Percentiles rank a stretch among this genome's conserved stretches.
These are phyloP conservation scores for Tolypocladium capitatum DNA, from an alignment of 2,329 filamentous ascomycete species.

Conservation along the genomic window DNA sequence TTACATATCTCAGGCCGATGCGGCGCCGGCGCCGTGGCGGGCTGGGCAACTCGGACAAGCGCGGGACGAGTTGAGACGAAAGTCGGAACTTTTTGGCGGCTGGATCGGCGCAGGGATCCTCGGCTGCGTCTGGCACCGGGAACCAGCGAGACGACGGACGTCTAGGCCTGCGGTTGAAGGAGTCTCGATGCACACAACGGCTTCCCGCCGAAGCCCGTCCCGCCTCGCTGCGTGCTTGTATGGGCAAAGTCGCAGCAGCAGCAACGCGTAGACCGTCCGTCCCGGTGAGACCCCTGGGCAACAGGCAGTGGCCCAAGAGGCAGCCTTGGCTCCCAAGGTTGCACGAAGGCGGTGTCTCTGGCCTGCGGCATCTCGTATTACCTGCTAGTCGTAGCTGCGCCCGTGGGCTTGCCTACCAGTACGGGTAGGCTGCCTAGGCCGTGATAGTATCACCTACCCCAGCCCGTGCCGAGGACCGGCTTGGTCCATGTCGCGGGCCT, in stretches of 20 bases:
- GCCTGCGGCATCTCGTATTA: slow-evolving; percentile 4
- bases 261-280: no score
- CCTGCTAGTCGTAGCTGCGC: background rate
- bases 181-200: no score
- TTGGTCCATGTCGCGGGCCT: no score
- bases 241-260: background rate
- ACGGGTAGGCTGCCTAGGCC: background rate
- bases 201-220: no score
- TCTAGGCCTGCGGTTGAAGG: no score
- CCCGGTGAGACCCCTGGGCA: no score
- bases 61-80: no score
- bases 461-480: no score
- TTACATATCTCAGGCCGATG: background rate
- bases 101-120: slow-evolving; percentile 6
- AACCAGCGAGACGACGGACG: background rate
- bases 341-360: background rate
- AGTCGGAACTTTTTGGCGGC: slow-evolving; percentile 4
- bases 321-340: background rate
- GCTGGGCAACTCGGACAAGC: no score
- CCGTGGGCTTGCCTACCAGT: background rate
- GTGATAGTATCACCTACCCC: no score
- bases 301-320: no score
- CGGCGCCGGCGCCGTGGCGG: background rate
- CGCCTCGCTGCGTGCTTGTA: background rate
- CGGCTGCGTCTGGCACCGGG: no score